Evolutionary conservation across 2,329 filamentous ascomycete genomes (phyloP).

Genomic region (Incumbomyces lentus): DNA sequence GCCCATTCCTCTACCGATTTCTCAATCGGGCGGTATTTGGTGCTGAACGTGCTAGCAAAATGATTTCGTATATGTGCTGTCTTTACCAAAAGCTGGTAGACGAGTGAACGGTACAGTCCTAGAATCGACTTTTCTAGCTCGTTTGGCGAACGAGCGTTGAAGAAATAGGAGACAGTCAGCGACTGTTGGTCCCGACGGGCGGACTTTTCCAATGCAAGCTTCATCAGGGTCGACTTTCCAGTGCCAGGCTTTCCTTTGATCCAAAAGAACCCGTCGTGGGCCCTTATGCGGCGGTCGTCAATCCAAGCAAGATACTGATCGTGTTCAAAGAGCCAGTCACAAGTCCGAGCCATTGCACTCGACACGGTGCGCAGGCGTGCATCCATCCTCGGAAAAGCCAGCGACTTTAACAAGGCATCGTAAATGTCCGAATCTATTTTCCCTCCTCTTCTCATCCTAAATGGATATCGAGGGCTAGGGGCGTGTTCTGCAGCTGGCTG

Average conservation of each 20-base stretch:
- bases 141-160: slow-evolving; percentile 36
- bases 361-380: slow-evolving; percentile 20
- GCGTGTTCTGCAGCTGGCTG: too few relatives aligned
- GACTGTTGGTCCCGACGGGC: background rate
- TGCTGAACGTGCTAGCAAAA: background rate
- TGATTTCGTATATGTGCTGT: background rate
- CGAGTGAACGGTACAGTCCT: slow-evolving; percentile 41
- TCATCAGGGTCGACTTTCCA: slow-evolving; percentile 30
- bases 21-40: background rate
- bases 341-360: slow-evolving; percentile 29
- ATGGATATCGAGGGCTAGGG: too few relatives aligned
- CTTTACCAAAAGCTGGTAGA: background rate
- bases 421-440: background rate
- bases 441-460: too few relatives aligned
- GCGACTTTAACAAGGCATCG: slow-evolving; percentile 17
- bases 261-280: slow-evolving; percentile 27
- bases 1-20: background rate
- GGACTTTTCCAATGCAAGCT: slow-evolving; percentile 13
- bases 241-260: slow-evolving; percentile 31
- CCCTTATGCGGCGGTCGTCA: slow-evolving; percentile 15
- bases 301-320: slow-evolving; percentile 32
- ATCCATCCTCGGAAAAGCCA: slow-evolving; percentile 34
- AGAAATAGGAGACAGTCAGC: slow-evolving; percentile 36
- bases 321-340: slow-evolving; percentile 32
- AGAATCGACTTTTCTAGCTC: slow-evolving; percentile 35